These are phyloP conservation scores for Populus hybrid DNA, from an alignment of 441 rosid species.

Conservation along the genomic window DNA sequence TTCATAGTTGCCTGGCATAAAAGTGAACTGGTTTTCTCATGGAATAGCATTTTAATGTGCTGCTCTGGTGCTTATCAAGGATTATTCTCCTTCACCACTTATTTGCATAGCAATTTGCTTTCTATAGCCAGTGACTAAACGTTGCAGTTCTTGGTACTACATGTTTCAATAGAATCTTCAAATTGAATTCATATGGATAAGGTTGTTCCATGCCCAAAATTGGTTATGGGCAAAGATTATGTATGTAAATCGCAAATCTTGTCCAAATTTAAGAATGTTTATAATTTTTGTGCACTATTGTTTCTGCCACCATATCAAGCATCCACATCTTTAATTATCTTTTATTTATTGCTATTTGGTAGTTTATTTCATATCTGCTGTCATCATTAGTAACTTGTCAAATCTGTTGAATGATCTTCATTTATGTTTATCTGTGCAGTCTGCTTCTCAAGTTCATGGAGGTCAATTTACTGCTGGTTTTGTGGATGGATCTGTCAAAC, in stretches of 20 bases:
- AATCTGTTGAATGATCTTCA: conserved; percentile 2
- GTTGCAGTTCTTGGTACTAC: background rate
- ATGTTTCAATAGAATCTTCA: background rate
- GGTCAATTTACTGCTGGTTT: conserved; percentile 93
- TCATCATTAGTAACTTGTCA: background rate
- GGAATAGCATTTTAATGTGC: background rate
- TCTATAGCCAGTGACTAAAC: background rate
- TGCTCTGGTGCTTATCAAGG: background rate
- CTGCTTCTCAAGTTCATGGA: conserved; percentile 94
- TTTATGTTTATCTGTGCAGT: conserved; percentile 37
- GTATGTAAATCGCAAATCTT: background rate
- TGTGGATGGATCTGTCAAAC: conserved; percentile 83
- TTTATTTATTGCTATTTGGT: background rate
- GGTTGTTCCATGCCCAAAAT: background rate
- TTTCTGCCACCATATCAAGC: background rate
- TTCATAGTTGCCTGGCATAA: background rate
- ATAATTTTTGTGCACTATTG: background rate
- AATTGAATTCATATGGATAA: background rate
- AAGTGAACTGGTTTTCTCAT: background rate
- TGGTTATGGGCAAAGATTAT: background rate
- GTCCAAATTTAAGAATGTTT: background rate
- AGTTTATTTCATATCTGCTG: background rate
- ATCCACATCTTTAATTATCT: background rate
- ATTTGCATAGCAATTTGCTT: background rate
- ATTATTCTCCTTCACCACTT: background rate